Evolutionary conservation across 1,284 basidiomycete species (phyloP).

Genomic region (Trichosporon faecale): DNA sequence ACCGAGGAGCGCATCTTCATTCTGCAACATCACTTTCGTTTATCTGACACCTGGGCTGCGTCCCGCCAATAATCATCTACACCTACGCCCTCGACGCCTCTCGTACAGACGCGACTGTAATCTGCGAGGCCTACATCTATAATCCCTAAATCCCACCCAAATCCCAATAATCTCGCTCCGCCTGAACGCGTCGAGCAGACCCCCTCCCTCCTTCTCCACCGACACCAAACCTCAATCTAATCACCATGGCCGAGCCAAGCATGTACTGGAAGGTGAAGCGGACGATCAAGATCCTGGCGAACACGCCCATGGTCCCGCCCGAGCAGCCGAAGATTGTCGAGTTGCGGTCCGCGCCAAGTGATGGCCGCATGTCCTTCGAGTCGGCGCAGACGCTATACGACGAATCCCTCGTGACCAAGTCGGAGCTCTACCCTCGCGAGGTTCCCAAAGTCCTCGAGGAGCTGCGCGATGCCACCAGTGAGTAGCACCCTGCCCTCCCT

Average conservation of each 20-base stretch:
- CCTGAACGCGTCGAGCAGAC: not conserved
- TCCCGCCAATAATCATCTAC: not conserved
- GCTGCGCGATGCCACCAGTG: slow-evolving; percentile 4
- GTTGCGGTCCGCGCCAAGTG: not conserved
- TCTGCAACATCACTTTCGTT: not conserved
- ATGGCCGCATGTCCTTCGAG: not conserved
- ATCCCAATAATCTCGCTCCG: not conserved
- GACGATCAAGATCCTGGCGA: slow-evolving; percentile 2
- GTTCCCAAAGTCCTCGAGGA: not conserved
- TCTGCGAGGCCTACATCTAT: not conserved
- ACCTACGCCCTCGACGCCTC: not conserved
- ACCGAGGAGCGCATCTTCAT: not conserved
- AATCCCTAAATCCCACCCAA: not conserved
- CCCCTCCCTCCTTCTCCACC: no score
- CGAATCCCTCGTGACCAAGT: not conserved
- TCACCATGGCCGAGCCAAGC: slow-evolving; percentile 1
- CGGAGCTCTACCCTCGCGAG: slow-evolving; percentile 1
- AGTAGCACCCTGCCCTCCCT: not conserved
- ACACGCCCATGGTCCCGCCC: slow-evolving; percentile 4
- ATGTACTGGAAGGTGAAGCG: slow-evolving; percentile 10
- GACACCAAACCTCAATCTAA: not conserved
- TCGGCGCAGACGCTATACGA: not conserved
- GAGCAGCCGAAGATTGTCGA: slow-evolving; percentile 4
- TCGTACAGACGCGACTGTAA: not conserved
- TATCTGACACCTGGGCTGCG: not conserved